Evolutionary conservation across 805 yeast species (phyloP).

Genomic region (Cyberlindnera subsufficiens): DNA sequence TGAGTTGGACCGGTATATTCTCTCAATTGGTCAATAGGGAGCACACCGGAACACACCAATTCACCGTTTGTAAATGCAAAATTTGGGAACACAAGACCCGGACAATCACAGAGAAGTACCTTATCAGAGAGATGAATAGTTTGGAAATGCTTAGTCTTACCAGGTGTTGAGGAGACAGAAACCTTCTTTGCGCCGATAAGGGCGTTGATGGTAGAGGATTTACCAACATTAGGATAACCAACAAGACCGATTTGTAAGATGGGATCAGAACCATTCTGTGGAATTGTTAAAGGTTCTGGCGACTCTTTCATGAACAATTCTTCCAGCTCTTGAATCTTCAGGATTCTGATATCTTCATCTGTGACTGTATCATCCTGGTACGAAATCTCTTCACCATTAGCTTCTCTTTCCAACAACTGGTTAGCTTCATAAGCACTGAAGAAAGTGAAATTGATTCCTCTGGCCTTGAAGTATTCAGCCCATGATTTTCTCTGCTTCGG

Average conservation of each 20-base stretch:
- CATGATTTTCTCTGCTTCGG: constrained; percentile 72
- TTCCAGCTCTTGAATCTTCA: constrained; percentile 83
- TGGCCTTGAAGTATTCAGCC: constrained; percentile 74
- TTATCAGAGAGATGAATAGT: constrained; percentile 81
- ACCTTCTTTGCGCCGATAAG: constrained; percentile 94
- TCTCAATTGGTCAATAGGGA: constrained; percentile 94
- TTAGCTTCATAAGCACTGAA: constrained; percentile 89
- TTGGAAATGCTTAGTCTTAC: constrained; percentile 98
- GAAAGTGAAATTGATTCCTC: constrained; percentile 77
- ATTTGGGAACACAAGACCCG: constrained; percentile 97
- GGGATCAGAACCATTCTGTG: constrained; percentile 54
- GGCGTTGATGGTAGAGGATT: constrained; percentile 97
- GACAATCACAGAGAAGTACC: constrained; percentile 93
- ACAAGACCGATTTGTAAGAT: constrained; percentile 88
- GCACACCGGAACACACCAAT: constrained; percentile 95
- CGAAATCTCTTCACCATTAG: constrained; percentile 26
- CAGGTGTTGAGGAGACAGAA: constrained; percentile 98
- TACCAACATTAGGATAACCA: constrained; percentile 96
- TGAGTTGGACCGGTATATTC: constrained; percentile 88
- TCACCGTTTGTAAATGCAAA: constrained; percentile 96
- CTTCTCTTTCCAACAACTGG: constrained; percentile 62
- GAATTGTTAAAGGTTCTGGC: constrained; percentile 56
- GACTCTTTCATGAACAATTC: constrained; percentile 69
- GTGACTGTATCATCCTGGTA: constrained; percentile 23
- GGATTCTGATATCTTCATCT: constrained; percentile 54